Base-by-base conservation (phyloP, 2,329 filamentous ascomycete genomes). In the Tolypocladium cylindrosporum region DNA sequence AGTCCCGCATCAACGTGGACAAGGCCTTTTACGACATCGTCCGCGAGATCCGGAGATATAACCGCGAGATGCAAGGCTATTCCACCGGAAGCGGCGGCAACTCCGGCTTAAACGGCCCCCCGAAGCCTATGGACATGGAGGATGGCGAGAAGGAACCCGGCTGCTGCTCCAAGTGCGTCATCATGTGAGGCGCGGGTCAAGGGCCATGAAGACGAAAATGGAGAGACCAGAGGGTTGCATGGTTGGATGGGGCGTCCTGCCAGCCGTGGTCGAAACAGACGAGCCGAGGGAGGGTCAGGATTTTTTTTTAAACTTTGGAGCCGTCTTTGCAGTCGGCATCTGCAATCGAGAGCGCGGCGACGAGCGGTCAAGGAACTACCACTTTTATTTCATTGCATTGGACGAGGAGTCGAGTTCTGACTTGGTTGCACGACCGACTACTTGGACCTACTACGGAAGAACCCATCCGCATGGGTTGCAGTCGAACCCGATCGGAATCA, bases 21-120 rank as follows among this genome's bases (percentile, higher is more conserved):
- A 92, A 95, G 77, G 91, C 93, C 57, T 99, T 99, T 78, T 97
- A 93, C 82, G 92, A 97, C 72, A 92, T 97, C 66, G 94, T 99
- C 59, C 89, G 94, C 72, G 94, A 97, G 74, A 99, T 99, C 71
- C 86, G 94, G 76, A 89, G 91, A 76, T 97, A 96, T 78, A 97
- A 99, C 85, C 93, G 94, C 73, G 93, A 97, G 72, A 95, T 97
- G 87, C 91, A 92, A 61, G 90, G 90, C 60, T 90, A 95, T 75
- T 86, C 87, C 51, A 85, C 86, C 59, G 85, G 82, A 61, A 88
- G 87, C 66, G 85, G 86, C 64, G 78, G 83, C 67, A 78, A 81
- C 61, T 78, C 85, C 61, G 84, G 85, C 65, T 75, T 77, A 62
- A 83, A 81, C 66, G 83, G 82, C 66, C 87, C 80, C 62, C 72